phyloP scores from a whole-genome alignment of 192 early-diverging fungal species.

The Piromyces finnis region DNA sequence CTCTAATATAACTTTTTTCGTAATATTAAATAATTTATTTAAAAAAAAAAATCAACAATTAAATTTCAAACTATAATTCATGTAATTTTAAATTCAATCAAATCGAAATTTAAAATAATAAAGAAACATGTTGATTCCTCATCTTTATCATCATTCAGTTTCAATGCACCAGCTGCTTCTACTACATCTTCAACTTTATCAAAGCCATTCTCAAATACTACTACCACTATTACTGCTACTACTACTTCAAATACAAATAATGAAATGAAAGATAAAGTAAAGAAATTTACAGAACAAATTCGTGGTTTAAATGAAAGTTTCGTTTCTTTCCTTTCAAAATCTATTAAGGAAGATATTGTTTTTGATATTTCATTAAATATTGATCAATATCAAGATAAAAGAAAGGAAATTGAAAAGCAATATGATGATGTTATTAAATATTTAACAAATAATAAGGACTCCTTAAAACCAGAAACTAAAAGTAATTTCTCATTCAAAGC shows the following conservation, averaged over 20 bases:
- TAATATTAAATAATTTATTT: no score
- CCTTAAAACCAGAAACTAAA: neutral
- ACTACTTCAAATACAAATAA: neutral
- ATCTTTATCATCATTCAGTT: neutral
- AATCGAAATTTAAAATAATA: neutral
- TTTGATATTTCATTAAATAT: neutral
- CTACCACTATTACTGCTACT: neutral
- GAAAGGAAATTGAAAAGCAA: neutral
- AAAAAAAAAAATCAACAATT: no score
- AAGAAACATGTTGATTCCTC: neutral
- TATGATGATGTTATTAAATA: neutral
- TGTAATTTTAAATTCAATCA: no score
- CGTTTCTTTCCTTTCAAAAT: neutral
- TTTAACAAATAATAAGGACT: neutral
- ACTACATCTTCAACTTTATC: neutral
- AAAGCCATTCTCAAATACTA: neutral
- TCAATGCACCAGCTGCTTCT: neutral
- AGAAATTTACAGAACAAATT: neutral
- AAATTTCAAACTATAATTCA: no score
- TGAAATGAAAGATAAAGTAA: neutral
- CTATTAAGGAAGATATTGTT: neutral
- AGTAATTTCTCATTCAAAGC: neutral
- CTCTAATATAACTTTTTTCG: no score
- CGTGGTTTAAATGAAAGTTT: neutral
- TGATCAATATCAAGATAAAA: neutral